phyloP scores from a whole-genome alignment of 768 basidiomycete genomes.

The Rubroboletus pulcherrimus region DNA sequence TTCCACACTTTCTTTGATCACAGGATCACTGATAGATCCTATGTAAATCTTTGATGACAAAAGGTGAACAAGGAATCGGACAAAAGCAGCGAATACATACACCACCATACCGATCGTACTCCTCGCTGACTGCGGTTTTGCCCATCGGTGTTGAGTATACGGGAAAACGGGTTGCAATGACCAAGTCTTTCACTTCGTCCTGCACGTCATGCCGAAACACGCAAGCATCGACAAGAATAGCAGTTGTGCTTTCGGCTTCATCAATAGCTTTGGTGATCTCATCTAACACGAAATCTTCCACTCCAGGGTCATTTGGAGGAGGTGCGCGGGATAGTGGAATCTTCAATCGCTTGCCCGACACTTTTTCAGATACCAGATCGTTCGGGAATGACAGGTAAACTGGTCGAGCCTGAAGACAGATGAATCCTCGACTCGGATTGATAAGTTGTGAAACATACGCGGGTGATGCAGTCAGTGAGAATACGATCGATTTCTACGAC shows the following conservation, averaged over 20 bases:
- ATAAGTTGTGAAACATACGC: slow-evolving; percentile 31
- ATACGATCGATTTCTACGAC: slow-evolving; percentile 75
- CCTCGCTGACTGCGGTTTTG: slow-evolving; percentile 71
- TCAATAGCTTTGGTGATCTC: slow-evolving; percentile 66
- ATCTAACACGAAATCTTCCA: slow-evolving; percentile 68
- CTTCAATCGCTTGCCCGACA: slow-evolving; percentile 60
- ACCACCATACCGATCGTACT: slow-evolving; percentile 71
- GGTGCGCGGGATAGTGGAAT: slow-evolving; percentile 50
- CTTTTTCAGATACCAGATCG: slow-evolving; percentile 68
- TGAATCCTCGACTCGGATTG: not conserved
- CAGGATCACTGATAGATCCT: slow-evolving; percentile 64
- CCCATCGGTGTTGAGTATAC: slow-evolving; percentile 81
- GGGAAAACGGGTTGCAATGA: slow-evolving; percentile 62
- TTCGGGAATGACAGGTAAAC: slow-evolving; percentile 87
- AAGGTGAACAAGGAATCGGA: not conserved
- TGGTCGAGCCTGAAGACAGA: slow-evolving; percentile 59
- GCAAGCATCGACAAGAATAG: slow-evolving; percentile 82
- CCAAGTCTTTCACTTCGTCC: slow-evolving; percentile 58
- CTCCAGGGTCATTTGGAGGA: slow-evolving; percentile 51
- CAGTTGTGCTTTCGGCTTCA: slow-evolving; percentile 54
- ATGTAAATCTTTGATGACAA: slow-evolving; percentile 59
- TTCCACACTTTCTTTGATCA: slow-evolving; percentile 70
- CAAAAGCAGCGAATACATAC: slow-evolving; percentile 40
- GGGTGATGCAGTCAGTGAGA: slow-evolving; percentile 62
- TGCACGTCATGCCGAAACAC: slow-evolving; percentile 66